Conservation (phyloP, 2,329 filamentous ascomycete genomes). For the Dissoconium aciculare region DNA sequence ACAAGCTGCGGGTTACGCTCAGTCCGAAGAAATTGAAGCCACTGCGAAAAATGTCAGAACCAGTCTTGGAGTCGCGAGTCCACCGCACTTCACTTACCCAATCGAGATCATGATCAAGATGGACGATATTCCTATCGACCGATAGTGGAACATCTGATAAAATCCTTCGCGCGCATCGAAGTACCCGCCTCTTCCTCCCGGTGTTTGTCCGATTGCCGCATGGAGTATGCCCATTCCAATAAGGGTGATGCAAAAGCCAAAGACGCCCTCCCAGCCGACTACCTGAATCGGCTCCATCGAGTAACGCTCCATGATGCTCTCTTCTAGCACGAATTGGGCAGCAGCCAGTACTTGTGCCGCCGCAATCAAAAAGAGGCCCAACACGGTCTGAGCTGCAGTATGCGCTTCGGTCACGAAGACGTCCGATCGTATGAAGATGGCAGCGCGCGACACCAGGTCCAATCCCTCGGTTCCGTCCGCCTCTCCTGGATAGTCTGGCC, state of each 20-base stretch:
- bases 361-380: conserved; percentile 82
- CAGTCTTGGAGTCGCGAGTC: too few species aligned
- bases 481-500: conserved; percentile 23
- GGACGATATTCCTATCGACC: conserved; percentile 58
- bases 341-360: conserved; percentile 94
- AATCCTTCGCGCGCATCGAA: conserved; percentile 84
- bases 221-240: conserved; percentile 70
- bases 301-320: conserved; percentile 73
- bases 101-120: conserved; percentile 95
- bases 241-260: conserved; percentile 70
- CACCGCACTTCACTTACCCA: conserved; percentile 67
- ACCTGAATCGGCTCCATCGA: conserved; percentile 74
- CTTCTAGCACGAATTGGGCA: conserved; percentile 88
- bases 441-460: conserved; percentile 3
- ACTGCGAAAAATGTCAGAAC: conserved; percentile 33
- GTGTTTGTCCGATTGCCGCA: conserved; percentile 57
- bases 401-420: conserved; percentile 29
- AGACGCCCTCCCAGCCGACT: conserved; percentile 91
- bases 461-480: conserved; percentile 15
- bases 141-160: conserved; percentile 61
- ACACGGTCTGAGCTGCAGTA: conserved; percentile 51
- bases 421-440: conserved; percentile 18
- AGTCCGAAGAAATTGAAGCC: conserved; percentile 99
- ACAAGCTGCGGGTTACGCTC: conserved; percentile 77
- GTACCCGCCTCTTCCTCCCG: conserved; percentile 60